A percentile compares a stretch with the other conserved stretches of the same genome.
Conservation (phyloP, 306 rosid genomes). For the Pterocarpus santalinus region DNA sequence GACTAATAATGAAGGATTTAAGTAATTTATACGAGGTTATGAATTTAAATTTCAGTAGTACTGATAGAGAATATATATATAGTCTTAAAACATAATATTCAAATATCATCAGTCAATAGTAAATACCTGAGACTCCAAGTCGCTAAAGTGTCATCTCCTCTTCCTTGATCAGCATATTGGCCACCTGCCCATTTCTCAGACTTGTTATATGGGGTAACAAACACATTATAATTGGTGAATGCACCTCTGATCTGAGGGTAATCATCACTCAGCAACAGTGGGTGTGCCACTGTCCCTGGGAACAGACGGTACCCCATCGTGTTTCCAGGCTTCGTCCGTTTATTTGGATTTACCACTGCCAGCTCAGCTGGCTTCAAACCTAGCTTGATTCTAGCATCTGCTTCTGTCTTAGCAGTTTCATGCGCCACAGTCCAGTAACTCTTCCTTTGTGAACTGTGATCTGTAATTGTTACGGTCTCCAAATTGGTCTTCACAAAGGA, state of each 20-base stretch:
- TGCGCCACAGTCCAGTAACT: slow-evolving; percentile 46
- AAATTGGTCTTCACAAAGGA: slow-evolving; percentile 54
- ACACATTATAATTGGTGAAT: slow-evolving; percentile 52
- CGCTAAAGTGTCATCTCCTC: slow-evolving; percentile 59
- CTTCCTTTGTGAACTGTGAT: slow-evolving; percentile 29
- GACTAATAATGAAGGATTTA: too few relatives aligned
- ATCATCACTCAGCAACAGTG: slow-evolving; percentile 52
- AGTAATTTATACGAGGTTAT: too few relatives aligned
- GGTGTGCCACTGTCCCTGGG: slow-evolving; percentile 31
- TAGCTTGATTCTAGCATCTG: slow-evolving; percentile 45
- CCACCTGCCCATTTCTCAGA: slow-evolving; percentile 62
- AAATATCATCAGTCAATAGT: not conserved
- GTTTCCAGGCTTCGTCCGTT: slow-evolving; percentile 50
- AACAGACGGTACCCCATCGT: slow-evolving; percentile 20
- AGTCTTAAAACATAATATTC: too few relatives aligned
- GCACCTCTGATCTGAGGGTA: slow-evolving; percentile 62
- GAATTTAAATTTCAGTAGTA: too few relatives aligned
- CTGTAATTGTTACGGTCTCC: slow-evolving; percentile 20
- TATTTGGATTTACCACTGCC: slow-evolving; percentile 50
- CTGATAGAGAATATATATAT: too few relatives aligned
- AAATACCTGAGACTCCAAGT: slow-evolving; percentile 48
- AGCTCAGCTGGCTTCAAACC: slow-evolving; percentile 47
- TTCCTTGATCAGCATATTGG: slow-evolving; percentile 41
- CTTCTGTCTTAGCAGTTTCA: slow-evolving; percentile 46
- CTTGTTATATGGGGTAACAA: slow-evolving; percentile 59